Evolutionary conservation across 179 eudicot genomes (phyloP), one percentile per base, ranked within the genome.

Genomic region (Actinidia arguta): DNA sequence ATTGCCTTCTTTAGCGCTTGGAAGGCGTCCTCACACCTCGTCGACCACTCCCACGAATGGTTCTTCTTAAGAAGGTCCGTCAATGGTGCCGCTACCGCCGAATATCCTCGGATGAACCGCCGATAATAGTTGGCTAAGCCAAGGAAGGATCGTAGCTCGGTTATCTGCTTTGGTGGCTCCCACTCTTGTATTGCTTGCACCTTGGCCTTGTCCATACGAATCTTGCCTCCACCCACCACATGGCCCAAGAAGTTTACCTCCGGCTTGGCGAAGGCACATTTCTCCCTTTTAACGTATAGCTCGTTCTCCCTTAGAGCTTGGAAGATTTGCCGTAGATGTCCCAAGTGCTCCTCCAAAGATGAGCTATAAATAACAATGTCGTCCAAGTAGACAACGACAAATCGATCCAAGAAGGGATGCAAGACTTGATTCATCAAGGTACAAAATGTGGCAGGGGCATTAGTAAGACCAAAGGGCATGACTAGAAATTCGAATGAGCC

Each of bases 261-360:
- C 64, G 6, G n/a, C 6, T 51, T 2, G 12, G 63, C 63, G 16
- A 75, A 75, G 0, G 16, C 2, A 20, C 64, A 52, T 36, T 52
- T 75, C n/a, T 75, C 64, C n/a, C 5, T 48, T 13, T 51, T 76
- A 0, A 76, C 79, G 18, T 76, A 76, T 4, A 76, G 24, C 24
- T 31, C 3, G 36, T 55, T 12, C 5, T 76, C 50, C 50, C 66
- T 54, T 18, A 76, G 50, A 0, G 1, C 13, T 5, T 14, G 13
- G 22, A 58, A 58, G 2, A 27, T 17, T 8, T 0, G 1, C 0
- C 2, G 42, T 10, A 73, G 25, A 9, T 73, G 77, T 0, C 9
- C 39, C 11, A 20, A 8, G 7, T 73, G 59, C 18, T 73, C n/a
- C n/a, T n/a, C n/a, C n/a, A n/a, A n/a, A n/a, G 52, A 0, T 0